Percentiles rank a stretch among this genome's conserved stretches.
These are phyloP conservation scores for Tricholoma bakamatsutake DNA, from an alignment of 768 basidiomycete genomes.

Conservation along the genomic window DNA sequence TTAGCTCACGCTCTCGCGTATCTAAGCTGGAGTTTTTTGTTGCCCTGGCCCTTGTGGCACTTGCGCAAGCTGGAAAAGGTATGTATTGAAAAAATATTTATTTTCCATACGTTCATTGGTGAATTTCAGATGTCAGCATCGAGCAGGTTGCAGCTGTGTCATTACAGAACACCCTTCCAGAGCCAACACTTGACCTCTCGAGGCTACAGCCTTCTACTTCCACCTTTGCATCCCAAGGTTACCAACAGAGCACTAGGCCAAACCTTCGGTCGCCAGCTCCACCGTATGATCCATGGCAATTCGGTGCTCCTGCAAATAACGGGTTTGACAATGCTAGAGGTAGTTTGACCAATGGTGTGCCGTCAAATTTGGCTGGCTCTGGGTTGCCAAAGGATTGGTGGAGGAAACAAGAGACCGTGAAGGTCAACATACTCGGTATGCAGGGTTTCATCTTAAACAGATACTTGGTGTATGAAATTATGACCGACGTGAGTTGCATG, in stretches of 20 bases:
- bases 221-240: constrained; percentile 29
- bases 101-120: constrained; percentile 2
- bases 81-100: constrained; percentile 6
- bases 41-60: constrained; percentile 78
- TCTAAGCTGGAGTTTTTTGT: constrained; percentile 91
- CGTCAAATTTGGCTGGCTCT: constrained; percentile 61
- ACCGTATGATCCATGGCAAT: constrained; percentile 62
- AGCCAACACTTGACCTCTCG: constrained; percentile 63
- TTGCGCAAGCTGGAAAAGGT: constrained; percentile 84
- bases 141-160: constrained; percentile 76
- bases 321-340: constrained; percentile 24
- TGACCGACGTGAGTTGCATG: constrained; percentile 58
- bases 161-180: constrained; percentile 72
- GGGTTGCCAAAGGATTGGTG: constrained; percentile 83
- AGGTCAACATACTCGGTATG: constrained; percentile 72
- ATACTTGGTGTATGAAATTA: constrained; percentile 78
- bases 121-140: constrained; percentile 60
- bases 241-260: constrained; percentile 38
- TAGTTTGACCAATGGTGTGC: constrained; percentile 36
- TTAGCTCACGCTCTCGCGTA: constrained; percentile 73
- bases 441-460: constrained; percentile 91
- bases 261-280: constrained; percentile 40
- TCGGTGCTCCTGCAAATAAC: constrained; percentile 22
- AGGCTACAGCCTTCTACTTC: constrained; percentile 50
- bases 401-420: constrained; percentile 71